Evolutionary conservation across 768 basidiomycete species (phyloP).

Genomic region (Russula sp.): DNA sequence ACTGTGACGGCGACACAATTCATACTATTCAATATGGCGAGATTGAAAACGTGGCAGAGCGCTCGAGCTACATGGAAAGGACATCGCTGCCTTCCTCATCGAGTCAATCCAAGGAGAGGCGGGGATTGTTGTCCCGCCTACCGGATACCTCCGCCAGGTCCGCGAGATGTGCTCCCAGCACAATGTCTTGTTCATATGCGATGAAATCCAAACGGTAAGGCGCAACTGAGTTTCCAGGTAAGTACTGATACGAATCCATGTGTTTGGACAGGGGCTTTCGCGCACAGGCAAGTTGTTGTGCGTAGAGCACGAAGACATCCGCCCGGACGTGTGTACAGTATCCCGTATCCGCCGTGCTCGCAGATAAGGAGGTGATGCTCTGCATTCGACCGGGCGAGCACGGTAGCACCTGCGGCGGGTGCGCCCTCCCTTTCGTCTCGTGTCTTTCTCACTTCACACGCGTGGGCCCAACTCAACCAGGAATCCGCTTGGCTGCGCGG

Average conservation of each 20-base stretch:
- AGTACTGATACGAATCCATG: slow-evolving; percentile 10
- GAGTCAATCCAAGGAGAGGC: slow-evolving; percentile 99
- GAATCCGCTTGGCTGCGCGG: slow-evolving; percentile 95
- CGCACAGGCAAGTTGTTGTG: slow-evolving; percentile 94
- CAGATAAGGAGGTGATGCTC: slow-evolving; percentile 91
- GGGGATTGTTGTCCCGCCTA: slow-evolving; percentile 88
- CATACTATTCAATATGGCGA: slow-evolving; percentile 78
- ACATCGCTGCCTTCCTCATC: slow-evolving; percentile 88
- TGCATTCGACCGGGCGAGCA: slow-evolving; percentile 95
- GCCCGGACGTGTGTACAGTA: slow-evolving; percentile 98
- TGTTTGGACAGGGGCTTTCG: slow-evolving; percentile 61
- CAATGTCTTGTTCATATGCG: slow-evolving; percentile 93
- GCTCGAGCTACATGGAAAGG: slow-evolving; percentile 69
- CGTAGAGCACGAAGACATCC: slow-evolving; percentile 78
- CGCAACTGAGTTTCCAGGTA: slow-evolving; percentile 11
- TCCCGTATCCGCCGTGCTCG: slow-evolving; percentile 95
- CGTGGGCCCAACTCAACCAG: slow-evolving; percentile 33
- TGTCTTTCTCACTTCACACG: background rate
- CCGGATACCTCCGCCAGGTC: slow-evolving; percentile 75
- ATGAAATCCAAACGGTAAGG: slow-evolving; percentile 91
- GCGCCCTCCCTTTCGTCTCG: slow-evolving; percentile 28
- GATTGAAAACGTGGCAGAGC: slow-evolving; percentile 76
- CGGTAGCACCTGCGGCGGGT: slow-evolving; percentile 95
- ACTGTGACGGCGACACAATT: slow-evolving; percentile 45
- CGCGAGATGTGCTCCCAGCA: slow-evolving; percentile 76